Evolutionary conservation across 257 asterid genomes (phyloP).

Genomic region (Rhazya stricta): DNA sequence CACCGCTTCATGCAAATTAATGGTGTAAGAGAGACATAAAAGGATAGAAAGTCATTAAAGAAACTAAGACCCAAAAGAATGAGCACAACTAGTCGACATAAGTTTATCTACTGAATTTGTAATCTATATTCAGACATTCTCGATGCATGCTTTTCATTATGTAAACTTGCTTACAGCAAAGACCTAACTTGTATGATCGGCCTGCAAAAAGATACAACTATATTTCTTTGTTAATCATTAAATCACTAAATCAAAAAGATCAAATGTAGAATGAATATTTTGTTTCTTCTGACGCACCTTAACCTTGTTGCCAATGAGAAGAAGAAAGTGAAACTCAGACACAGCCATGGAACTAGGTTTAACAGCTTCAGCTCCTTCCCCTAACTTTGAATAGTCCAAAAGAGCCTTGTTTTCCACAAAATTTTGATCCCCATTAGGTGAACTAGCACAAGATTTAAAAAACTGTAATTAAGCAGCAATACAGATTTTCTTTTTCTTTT

Average conservation of each 20-base stretch:
- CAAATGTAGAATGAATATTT: not conserved
- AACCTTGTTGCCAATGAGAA: constrained; percentile 86
- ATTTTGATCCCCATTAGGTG: constrained; percentile 88
- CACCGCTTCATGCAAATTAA: not conserved
- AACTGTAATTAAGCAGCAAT: constrained; percentile 21
- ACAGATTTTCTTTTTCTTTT: not conserved
- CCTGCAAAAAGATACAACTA: not conserved
- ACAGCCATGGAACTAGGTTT: constrained; percentile 91
- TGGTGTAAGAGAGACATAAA: not conserved
- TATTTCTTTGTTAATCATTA: not conserved
- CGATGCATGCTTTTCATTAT: not conserved
- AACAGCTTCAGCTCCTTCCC: constrained; percentile 78
- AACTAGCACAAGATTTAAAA: constrained; percentile 43
- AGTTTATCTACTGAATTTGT: too few species aligned
- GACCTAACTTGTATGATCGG: not conserved
- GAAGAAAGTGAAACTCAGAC: constrained; percentile 96
- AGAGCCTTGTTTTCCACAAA: constrained; percentile 99
- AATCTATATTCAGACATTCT: too few species aligned
- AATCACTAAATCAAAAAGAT: not conserved
- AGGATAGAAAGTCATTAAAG: not conserved
- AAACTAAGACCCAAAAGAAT: too few species aligned
- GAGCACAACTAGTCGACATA: too few species aligned
- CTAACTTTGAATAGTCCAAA: constrained; percentile 65
- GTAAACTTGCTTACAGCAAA: not conserved
- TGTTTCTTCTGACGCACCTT: constrained; percentile 53